Percentiles rank a stretch among this genome's conserved stretches.
phyloP scores from a whole-genome alignment of 1,284 basidiomycete genomes.

The Cryptococcus neoformans region DNA sequence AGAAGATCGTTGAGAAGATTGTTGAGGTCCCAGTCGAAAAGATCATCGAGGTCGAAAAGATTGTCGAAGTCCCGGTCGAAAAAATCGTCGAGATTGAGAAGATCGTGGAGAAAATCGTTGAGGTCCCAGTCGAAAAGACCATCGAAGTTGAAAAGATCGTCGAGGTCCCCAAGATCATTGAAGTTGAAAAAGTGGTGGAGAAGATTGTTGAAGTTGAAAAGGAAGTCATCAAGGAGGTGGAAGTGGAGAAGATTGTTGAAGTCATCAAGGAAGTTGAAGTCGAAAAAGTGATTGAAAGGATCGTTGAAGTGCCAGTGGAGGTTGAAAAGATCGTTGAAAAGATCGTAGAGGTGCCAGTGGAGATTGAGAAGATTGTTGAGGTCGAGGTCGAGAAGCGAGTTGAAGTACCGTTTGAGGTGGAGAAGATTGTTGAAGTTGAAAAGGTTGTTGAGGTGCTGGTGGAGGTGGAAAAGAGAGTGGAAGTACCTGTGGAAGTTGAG shows the following conservation, averaged over 20 bases:
- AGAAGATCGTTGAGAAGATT: conserved; percentile 38
- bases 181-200: conserved; percentile 40
- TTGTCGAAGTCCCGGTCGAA: conserved; percentile 31
- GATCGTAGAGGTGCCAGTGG: conserved; percentile 32
- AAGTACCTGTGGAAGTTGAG: conserved; percentile 40
- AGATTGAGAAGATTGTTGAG: conserved; percentile 38
- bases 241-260: conserved; percentile 47
- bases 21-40: conserved; percentile 40
- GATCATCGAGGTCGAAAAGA: conserved; percentile 37
- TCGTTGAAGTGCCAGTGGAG: conserved; percentile 43
- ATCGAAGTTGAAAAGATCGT: conserved; percentile 36
- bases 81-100: conserved; percentile 7
- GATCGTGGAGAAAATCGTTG: conserved; percentile 41
- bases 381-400: conserved; percentile 29
- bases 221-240: conserved; percentile 28
- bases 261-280: conserved; percentile 23
- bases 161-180: conserved; percentile 43
- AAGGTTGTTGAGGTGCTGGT: conserved; percentile 33
- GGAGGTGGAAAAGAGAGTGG: conserved; percentile 35
- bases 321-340: conserved; percentile 39
- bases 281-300: conserved; percentile 39
- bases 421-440: conserved; percentile 35
- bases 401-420: conserved; percentile 25
- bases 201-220: conserved; percentile 38
- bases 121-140: conserved; percentile 38